A percentile compares a stretch with the other conserved stretches of the same genome.
These are phyloP conservation scores for Fusarium succisae DNA, from an alignment of 2,329 filamentous ascomycete species.

Conservation along the genomic window DNA sequence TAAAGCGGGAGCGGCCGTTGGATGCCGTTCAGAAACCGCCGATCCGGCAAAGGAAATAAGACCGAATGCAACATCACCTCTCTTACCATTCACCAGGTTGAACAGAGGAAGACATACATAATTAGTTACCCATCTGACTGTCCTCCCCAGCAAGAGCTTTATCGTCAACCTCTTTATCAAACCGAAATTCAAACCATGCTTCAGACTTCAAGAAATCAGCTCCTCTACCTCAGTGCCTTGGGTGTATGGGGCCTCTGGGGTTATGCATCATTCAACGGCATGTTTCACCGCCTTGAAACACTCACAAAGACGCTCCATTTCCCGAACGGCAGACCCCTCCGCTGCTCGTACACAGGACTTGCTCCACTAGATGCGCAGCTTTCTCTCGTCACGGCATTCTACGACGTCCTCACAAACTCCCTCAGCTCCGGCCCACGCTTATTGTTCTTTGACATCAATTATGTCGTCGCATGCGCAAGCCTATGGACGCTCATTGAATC, in stretches of 20 bases:
- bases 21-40: not conserved
- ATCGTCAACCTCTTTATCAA: not conserved
- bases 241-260: not conserved
- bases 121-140: not conserved
- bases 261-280: not conserved
- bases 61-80: not conserved
- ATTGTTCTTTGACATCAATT: not conserved
- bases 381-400: not conserved
- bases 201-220: not conserved
- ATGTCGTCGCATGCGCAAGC: not conserved
- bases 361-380: not conserved
- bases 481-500: not conserved
- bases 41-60: not conserved
- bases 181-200: not conserved
- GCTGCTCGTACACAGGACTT: not conserved
- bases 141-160: not conserved
- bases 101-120: not conserved
- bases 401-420: not conserved
- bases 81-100: fast-evolving
- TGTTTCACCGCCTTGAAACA: not conserved
- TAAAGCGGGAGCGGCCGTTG: not conserved
- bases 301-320: not conserved
- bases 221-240: not conserved
- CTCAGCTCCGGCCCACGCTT: not conserved
- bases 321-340: not conserved